Evolutionary conservation across 352 stramenopile species (phyloP), one percentile per base, ranked within the genome.

Genomic region (Phytophthora podocarpi): DNA sequence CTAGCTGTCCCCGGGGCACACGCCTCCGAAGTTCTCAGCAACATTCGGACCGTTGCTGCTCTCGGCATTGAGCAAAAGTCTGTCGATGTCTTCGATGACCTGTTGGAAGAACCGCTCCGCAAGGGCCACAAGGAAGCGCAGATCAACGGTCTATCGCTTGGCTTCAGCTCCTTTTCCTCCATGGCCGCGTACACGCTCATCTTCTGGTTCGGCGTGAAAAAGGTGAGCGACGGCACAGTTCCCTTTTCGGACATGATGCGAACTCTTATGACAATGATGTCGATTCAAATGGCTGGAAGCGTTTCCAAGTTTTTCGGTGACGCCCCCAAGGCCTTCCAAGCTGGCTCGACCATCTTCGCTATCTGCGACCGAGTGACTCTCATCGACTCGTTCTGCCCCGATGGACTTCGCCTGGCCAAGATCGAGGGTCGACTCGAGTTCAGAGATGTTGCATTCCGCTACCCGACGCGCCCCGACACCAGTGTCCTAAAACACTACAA

Each of bases 401-500:
- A 61, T 6, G 72, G 78, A 0, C 21, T 45, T 16, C 39, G 31
- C 3, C 61, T 56, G 0, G 46, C 41, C 5, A 61, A 42, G 4
- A 30, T 83, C 0, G 59, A 74, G 15, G 77, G 77, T 3, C 32
- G 56, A 1, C 47, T 96, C 13, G 60, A 79, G 27, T 95, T 94
- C 59, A 56, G 67, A 39, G 58, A 91, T 49, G 79, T 96, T 34
- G 71, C 64, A 24, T 96, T 96, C 63, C 65, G 80, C 4, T 96
- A 96, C 67, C 85, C 88, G 13, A 82, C 65, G 3, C 77, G 87
- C 12, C 80, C 75, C 0, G n/a, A n/a, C n/a, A n/a, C n/a, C n/a
- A n/a, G n/a, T 93, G 82, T 98, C 20, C 82, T 98, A 8, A 74
- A 80, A 11, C 66, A 81, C 51, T 83, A 98, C 55, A 91, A 89